These are phyloP conservation scores for Eustoma russellianum DNA, from an alignment of 257 asterid species.

Conservation along the genomic window DNA sequence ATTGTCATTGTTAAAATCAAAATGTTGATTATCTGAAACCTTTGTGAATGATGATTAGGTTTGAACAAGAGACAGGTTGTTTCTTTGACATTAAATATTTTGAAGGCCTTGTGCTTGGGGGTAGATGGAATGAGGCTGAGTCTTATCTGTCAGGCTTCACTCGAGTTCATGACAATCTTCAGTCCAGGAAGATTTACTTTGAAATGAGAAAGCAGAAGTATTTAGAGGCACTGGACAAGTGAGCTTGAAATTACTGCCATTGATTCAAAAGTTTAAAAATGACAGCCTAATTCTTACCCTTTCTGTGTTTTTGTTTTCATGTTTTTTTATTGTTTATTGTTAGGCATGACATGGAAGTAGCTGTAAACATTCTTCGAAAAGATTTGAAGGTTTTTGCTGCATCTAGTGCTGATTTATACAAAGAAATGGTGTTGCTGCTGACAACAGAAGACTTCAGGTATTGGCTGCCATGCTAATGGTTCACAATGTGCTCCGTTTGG, in stretches of 20 bases:
- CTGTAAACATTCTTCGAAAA: constrained; percentile 53
- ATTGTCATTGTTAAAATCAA: not conserved
- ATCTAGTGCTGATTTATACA: constrained; percentile 42
- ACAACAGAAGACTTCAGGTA: constrained; percentile 62
- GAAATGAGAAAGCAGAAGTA: constrained; percentile 75
- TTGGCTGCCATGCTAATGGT: constrained; percentile 5
- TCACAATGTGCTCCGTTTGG: not conserved
- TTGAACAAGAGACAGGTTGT: constrained; percentile 61
- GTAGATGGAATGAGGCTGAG: constrained; percentile 55
- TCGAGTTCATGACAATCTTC: constrained; percentile 34
- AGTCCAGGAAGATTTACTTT: constrained; percentile 53
- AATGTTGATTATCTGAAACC: not conserved
- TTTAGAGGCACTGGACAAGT: constrained; percentile 77
- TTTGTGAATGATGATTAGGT: constrained; percentile 27
- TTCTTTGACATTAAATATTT: constrained; percentile 56
- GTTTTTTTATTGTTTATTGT: constrained; percentile 1
- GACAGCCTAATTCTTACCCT: too few relatives aligned
- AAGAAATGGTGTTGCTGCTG: constrained; percentile 56
- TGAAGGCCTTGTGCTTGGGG: constrained; percentile 40
- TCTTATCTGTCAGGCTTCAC: constrained; percentile 50
- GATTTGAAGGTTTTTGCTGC: constrained; percentile 58
- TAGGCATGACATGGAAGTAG: constrained; percentile 43
- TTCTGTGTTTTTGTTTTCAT: not conserved
- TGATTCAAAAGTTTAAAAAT: not conserved
- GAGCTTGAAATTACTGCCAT: constrained; percentile 3